phyloP scores from a whole-genome alignment of 2,329 filamentous ascomycete species.

The Colletotrichum cuscutae region DNA sequence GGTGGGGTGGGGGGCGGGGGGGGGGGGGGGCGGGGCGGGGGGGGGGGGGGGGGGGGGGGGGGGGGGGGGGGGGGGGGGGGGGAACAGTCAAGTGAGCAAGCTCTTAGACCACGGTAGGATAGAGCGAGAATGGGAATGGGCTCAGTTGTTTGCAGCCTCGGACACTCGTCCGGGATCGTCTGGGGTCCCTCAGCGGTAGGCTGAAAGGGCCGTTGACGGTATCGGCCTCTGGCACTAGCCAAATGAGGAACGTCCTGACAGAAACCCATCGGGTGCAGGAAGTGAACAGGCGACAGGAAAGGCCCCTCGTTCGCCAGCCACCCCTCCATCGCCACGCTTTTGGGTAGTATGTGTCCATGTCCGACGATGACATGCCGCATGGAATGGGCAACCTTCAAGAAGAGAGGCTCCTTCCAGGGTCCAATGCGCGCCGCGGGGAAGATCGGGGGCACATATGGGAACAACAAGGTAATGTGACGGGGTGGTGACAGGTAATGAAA shows the following conservation, averaged over 20 bases:
- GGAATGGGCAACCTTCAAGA: conserved; percentile 12
- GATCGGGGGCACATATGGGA: background rate
- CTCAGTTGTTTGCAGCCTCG: conserved; percentile 24
- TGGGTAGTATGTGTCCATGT: conserved; percentile 33
- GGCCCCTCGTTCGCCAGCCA: conserved; percentile 22
- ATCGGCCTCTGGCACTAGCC: conserved; percentile 32
- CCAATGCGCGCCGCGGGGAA: conserved; percentile 2
- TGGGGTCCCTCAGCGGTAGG: conserved; percentile 1
- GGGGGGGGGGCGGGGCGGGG: too few relatives aligned
- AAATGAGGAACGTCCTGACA: conserved; percentile 13
- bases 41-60: too few relatives aligned
- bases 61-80: background rate
- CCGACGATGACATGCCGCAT: conserved; percentile 27
- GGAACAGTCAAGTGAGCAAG: background rate
- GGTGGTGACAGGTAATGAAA: background rate
- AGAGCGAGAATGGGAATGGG: background rate
- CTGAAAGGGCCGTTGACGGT: conserved; percentile 32
- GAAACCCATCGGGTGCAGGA: conserved; percentile 21
- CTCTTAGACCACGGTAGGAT: background rate
- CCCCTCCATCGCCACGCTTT: conserved; percentile 34
- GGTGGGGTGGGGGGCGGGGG: background rate
- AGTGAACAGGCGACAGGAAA: conserved; percentile 7
- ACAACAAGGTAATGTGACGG: background rate
- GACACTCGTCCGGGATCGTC: conserved; percentile 32
- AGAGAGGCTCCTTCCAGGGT: conserved; percentile 20